phyloP scores from a whole-genome alignment of 441 rosid genomes.

The Mallotus repandus region DNA sequence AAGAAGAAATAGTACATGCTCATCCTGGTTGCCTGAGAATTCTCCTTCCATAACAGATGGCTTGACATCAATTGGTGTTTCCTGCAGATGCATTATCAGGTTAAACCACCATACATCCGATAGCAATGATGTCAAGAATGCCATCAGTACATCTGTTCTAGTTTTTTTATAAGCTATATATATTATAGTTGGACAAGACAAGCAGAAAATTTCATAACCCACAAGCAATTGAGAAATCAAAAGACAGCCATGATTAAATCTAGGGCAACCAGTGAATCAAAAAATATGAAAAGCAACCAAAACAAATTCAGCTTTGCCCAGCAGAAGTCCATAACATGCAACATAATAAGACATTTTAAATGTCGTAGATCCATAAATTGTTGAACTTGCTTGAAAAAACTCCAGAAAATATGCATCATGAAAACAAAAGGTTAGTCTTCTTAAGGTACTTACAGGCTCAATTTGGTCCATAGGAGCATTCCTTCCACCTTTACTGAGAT shows the following conservation, averaged over 20 bases:
- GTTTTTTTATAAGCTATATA: not conserved
- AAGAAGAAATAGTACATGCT: constrained; percentile 37
- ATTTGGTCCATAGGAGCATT: constrained; percentile 43
- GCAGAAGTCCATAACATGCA: not conserved
- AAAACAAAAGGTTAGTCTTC: constrained; percentile 12
- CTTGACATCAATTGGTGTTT: constrained; percentile 53
- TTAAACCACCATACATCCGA: constrained; percentile 19
- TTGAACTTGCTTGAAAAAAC: constrained; percentile 5
- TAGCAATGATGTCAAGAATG: not conserved
- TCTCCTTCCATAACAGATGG: constrained; percentile 50
- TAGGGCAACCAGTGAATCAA: not conserved
- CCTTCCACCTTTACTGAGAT: constrained; percentile 71
- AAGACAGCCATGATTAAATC: not conserved
- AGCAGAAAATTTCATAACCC: constrained; percentile 10
- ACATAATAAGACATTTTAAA: not conserved
- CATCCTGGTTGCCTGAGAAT: constrained; percentile 41
- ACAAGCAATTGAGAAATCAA: constrained; percentile 6
- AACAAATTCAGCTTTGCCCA: not conserved
- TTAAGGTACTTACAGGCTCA: constrained; percentile 47
- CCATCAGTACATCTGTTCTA: not conserved
- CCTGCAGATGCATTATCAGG: constrained; percentile 39
- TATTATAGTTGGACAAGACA: not conserved
- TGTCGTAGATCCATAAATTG: not conserved
- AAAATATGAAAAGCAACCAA: not conserved
- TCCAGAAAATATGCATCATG: constrained; percentile 1